Evolutionary conservation across 371 early-diverging fungal species (phyloP).

Genomic region (Saksenaea oblongispora): DNA sequence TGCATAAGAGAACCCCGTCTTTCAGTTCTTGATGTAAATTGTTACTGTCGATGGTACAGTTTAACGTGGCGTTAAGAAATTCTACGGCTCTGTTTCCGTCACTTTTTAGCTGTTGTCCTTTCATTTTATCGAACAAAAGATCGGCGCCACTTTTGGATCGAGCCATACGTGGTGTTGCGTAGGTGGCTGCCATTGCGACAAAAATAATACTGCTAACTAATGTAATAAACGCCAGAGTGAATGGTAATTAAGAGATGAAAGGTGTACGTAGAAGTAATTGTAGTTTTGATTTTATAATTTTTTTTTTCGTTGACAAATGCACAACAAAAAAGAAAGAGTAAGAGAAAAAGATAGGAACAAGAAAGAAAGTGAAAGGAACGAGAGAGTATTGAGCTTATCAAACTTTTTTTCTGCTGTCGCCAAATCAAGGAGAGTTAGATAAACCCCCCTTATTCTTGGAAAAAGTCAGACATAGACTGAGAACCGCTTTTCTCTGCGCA

Average conservation of each 20-base stretch:
- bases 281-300: not conserved
- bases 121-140: slow-evolving; percentile 14
- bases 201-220: not conserved
- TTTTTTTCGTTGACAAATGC: not conserved
- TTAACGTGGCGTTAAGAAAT: slow-evolving; percentile 25
- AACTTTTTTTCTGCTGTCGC: slow-evolving; percentile 13
- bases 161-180: slow-evolving; percentile 12
- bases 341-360: slow-evolving; percentile 3
- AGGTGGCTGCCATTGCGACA: not conserved
- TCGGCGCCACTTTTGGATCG: slow-evolving; percentile 16
- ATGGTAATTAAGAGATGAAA: not conserved
- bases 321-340: not conserved
- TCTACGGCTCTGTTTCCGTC: slow-evolving; percentile 29
- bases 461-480: slow-evolving; percentile 3
- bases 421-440: slow-evolving; percentile 6
- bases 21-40: slow-evolving; percentile 63
- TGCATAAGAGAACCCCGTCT: slow-evolving; percentile 83
- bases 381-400: not conserved
- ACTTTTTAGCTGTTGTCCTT: slow-evolving; percentile 22
- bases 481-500: not conserved
- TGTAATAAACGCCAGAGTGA: not conserved
- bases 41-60: slow-evolving; percentile 19
- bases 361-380: not conserved
- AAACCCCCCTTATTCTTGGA: not conserved
- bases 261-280: not conserved